A percentile compares a stretch with the other conserved stretches of the same genome.
Evolutionary conservation across 1,284 basidiomycete genomes (phyloP).

Genomic region (Macrocystidia cucumis): DNA sequence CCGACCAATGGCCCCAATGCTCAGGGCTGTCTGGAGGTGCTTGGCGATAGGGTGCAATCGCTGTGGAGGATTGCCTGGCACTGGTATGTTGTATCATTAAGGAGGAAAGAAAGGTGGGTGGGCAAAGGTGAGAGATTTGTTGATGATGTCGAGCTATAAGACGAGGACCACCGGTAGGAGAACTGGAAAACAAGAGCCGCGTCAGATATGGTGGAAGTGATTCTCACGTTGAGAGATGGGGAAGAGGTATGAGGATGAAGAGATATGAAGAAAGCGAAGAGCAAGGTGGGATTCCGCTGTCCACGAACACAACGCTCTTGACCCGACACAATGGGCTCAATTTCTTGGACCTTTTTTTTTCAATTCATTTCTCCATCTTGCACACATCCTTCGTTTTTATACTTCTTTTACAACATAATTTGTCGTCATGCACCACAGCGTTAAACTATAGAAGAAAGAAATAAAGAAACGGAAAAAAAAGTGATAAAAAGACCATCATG

Average conservation of each 20-base stretch:
- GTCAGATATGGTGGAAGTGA: constrained; percentile 2
- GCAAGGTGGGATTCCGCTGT: too few relatives aligned
- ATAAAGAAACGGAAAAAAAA: constrained; percentile 7
- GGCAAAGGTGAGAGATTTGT: constrained; percentile 14
- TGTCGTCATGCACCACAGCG: too few relatives aligned
- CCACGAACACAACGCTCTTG: too few relatives aligned
- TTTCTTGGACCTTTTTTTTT: too few relatives aligned
- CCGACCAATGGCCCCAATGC: constrained; percentile 53
- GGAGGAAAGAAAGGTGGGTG: constrained; percentile 11
- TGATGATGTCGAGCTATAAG: constrained; percentile 3
- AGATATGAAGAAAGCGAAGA: too few relatives aligned
- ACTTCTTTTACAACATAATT: too few relatives aligned
- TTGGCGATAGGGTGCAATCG: constrained; percentile 23
- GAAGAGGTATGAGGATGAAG: not conserved
- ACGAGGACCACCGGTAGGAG: constrained; percentile 1
- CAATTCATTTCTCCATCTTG: too few relatives aligned
- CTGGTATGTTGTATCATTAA: constrained; percentile 58
- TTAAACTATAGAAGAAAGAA: too few relatives aligned
- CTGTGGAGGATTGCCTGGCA: constrained; percentile 28
- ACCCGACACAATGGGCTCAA: too few relatives aligned
- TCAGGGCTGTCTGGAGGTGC: constrained; percentile 28
- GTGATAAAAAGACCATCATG: too few relatives aligned
- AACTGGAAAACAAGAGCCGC: constrained; percentile 2
- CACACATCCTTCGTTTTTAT: too few relatives aligned
- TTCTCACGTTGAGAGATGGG: constrained; percentile 1